A percentile compares a stretch with the other conserved stretches of the same genome.
These are phyloP conservation scores for Myochromella boudieri DNA, from an alignment of 768 basidiomycete species.

Conservation along the genomic window DNA sequence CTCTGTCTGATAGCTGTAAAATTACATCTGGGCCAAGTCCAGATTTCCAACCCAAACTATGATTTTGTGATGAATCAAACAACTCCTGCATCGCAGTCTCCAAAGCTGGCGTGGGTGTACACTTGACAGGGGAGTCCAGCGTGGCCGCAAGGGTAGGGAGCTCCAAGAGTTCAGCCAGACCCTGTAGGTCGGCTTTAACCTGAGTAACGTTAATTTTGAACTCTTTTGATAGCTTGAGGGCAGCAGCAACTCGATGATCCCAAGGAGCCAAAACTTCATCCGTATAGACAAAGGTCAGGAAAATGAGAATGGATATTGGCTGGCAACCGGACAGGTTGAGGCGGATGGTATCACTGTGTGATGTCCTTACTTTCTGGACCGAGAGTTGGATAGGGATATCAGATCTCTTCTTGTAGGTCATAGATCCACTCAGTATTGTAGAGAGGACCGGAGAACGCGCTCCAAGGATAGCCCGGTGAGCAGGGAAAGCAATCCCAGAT, in stretches of 20 bases:
- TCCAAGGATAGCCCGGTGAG: slow-evolving; percentile 65
- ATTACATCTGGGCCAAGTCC: slow-evolving; percentile 63
- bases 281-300: slow-evolving; percentile 86
- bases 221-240: slow-evolving; percentile 40
- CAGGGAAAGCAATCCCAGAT: slow-evolving; percentile 49
- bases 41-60: not conserved
- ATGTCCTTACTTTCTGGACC: not conserved
- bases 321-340: slow-evolving; percentile 50
- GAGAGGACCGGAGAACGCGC: slow-evolving; percentile 53
- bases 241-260: slow-evolving; percentile 66
- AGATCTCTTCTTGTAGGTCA: slow-evolving; percentile 25
- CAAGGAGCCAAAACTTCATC: slow-evolving; percentile 82
- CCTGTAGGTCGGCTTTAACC: slow-evolving; percentile 64
- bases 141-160: slow-evolving; percentile 54
- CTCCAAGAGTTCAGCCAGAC: slow-evolving; percentile 56
- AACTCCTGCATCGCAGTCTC: slow-evolving; percentile 48
- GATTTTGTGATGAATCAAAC: slow-evolving; percentile 37
- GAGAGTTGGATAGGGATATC: slow-evolving; percentile 30
- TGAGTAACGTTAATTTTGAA: slow-evolving; percentile 41
- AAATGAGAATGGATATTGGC: slow-evolving; percentile 66
- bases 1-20: slow-evolving; percentile 64
- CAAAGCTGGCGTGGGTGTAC: slow-evolving; percentile 47
- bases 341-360: not conserved
- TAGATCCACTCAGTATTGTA: slow-evolving; percentile 36
- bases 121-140: slow-evolving; percentile 63